phyloP scores from a whole-genome alignment of 495 filamentous ascomycete genomes.

The Trichoderma virens region DNA sequence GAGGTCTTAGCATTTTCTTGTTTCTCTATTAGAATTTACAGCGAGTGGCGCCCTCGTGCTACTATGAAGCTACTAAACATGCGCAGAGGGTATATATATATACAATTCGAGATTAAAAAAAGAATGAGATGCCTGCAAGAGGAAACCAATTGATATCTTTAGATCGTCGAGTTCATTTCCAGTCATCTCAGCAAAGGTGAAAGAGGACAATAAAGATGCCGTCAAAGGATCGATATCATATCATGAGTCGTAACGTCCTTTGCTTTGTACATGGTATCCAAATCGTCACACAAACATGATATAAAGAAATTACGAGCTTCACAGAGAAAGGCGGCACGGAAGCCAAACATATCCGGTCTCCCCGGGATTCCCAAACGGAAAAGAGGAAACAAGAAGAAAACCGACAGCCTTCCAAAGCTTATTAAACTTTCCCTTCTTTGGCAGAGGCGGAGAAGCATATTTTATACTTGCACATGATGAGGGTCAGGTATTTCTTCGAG shows the following conservation, averaged over 20 bases:
- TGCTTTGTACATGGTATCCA: not conserved
- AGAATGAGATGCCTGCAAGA: not conserved
- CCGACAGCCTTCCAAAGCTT: not conserved
- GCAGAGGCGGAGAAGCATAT: no score
- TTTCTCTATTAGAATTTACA: not conserved
- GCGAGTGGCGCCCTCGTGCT: not conserved
- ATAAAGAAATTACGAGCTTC: not conserved
- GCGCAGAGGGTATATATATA: not conserved
- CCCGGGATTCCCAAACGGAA: not conserved
- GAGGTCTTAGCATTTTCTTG: not conserved
- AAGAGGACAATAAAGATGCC: not conserved
- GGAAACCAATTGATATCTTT: not conserved
- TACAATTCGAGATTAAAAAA: not conserved
- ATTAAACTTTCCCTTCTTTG: constrained; percentile 1
- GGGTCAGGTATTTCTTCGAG: constrained; percentile 14
- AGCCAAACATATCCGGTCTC: no score
- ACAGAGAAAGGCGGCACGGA: not conserved
- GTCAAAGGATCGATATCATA: not conserved
- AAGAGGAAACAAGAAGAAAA: not conserved
- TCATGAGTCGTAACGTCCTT: not conserved
- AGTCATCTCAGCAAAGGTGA: not conserved
- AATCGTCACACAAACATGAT: not conserved
- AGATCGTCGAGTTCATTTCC: not conserved
- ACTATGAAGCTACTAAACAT: not conserved
- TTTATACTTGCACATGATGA: not conserved